Base-by-base conservation (phyloP, 2,329 filamentous ascomycete genomes). In the Tolypocladium ovalisporum region DNA sequence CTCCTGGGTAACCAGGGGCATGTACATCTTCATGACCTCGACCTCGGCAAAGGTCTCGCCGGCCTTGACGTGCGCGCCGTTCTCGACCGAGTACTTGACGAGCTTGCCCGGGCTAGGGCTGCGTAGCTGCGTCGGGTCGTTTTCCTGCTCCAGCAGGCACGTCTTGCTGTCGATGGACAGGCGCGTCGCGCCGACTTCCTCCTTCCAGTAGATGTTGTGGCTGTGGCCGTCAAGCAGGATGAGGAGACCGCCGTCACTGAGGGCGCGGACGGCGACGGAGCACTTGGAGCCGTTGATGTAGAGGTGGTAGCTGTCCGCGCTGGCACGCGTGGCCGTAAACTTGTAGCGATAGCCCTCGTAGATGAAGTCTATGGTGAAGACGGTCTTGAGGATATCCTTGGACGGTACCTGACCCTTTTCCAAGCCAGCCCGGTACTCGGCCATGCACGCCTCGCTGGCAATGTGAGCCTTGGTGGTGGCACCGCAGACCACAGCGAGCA, bases 1-100 rank as follows among this genome's bases (percentile, higher is more conserved):
- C 73, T 99, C 94, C 70, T 92, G 88, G 3, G 94, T 89, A 60
- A 99, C 83, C 57, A 99, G 81, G 68, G 94, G 94, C 94, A 99
- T 99, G 82, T 97, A 97, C 94, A 99, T 99, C 83, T 99, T 99
- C 94, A 99, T 99, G 75, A 99, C 94, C 76, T 99, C 94, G 44
- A 99, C 93, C 74, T 99, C 94, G 57, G 94, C 94, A 69, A 91
- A 99, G 37, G 93, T 80, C 73, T 97, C 89, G 58, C 93, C 93
- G 65, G 95, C 90, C 73, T 85, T 87, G 73, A 99, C 85, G 71
- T 99, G 94, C 65, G 91, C 83, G 60, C 94, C 94, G 68, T 96
- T 97, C 73, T 97, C 94, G 2, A 99, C 89, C 1, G 90, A 89
- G 75, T 94, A 99, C 77, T 96, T 97, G 77, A 99, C 93, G 39